A percentile compares a stretch with the other conserved stretches of the same genome.
phyloP scores from a whole-genome alignment of 441 rosid species.

The Pelargonium fulgidum region DNA sequence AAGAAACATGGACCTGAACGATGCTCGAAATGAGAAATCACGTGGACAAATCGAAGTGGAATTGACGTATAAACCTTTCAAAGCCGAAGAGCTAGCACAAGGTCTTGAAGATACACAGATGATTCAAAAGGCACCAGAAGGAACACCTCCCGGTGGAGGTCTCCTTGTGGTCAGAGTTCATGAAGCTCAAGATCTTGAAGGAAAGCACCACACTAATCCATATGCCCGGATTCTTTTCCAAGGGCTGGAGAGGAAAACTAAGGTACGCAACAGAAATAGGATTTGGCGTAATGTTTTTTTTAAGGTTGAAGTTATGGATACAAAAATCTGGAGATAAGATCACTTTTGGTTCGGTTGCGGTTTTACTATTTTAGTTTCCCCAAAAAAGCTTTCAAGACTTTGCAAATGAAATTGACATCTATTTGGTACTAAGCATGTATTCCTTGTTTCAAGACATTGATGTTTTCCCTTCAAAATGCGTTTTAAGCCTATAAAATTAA shows the following conservation, averaged over 20 bases:
- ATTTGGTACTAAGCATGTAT: too few species aligned
- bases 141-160: conserved; percentile 82
- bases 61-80: conserved; percentile 73
- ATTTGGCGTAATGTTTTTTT: background rate
- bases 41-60: conserved; percentile 80
- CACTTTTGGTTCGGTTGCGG: too few species aligned
- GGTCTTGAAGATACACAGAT: conserved; percentile 51
- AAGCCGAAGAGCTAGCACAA: conserved; percentile 56
- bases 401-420: too few species aligned
- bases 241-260: conserved; percentile 85
- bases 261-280: conserved; percentile 34
- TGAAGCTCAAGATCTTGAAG: conserved; percentile 91
- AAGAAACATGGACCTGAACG: conserved; percentile 59
- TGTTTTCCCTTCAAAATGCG: too few species aligned
- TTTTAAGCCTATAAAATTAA: too few species aligned
- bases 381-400: too few species aligned
- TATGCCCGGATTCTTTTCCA: conserved; percentile 58
- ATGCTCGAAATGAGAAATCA: conserved; percentile 52
- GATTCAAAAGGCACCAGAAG: conserved; percentile 75
- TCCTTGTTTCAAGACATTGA: too few species aligned
- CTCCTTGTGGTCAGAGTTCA: conserved; percentile 78
- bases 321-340: background rate
- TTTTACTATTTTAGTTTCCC: too few species aligned
- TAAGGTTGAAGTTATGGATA: background rate
- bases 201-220: conserved; percentile 95